Percentiles rank a stretch among this genome's conserved stretches.
Evolutionary conservation across 495 filamentous ascomycete species (phyloP).

Genomic region (Hapsidospora chrysogenum): DNA sequence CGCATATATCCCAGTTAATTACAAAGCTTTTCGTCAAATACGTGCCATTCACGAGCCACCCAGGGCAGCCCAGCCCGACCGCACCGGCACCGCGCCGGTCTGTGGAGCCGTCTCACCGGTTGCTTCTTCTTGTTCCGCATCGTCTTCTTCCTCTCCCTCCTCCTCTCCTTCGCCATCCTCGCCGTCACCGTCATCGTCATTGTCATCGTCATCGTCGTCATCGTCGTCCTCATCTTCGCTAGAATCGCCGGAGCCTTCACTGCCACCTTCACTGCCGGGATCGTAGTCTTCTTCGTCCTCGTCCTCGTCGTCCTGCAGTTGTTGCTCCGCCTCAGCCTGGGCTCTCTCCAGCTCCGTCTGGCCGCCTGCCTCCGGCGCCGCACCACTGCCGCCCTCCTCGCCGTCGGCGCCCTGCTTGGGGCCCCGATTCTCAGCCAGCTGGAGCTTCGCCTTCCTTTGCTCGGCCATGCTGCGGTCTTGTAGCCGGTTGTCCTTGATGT

Average conservation of each 20-base stretch:
- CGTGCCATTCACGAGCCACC: too few relatives aligned
- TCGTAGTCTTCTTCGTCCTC: constrained; percentile 86
- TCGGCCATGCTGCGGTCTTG: constrained; percentile 91
- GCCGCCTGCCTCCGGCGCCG: constrained; percentile 41
- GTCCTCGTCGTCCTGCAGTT: constrained; percentile 52
- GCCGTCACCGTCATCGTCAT: constrained; percentile 28
- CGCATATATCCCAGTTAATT: too few relatives aligned
- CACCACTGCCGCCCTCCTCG: constrained; percentile 28
- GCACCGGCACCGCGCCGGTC: background rate
- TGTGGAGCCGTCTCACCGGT: too few relatives aligned
- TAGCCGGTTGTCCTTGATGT: constrained; percentile 63
- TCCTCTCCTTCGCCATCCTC: constrained; percentile 13
- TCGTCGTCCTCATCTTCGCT: constrained; percentile 35
- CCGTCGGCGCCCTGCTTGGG: constrained; percentile 23
- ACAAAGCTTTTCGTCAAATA: too few relatives aligned
- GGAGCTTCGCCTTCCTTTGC: constrained; percentile 58
- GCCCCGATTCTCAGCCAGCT: constrained; percentile 25
- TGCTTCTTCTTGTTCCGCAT: constrained; percentile 7
- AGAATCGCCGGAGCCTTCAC: constrained; percentile 47
- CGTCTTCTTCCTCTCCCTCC: constrained; percentile 9
- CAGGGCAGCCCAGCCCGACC: background rate
- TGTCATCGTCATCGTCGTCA: constrained; percentile 29
- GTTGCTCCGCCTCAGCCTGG: constrained; percentile 26
- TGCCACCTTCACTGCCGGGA: constrained; percentile 59
- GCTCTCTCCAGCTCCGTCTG: constrained; percentile 40